These are phyloP conservation scores for Crithidia expoeki DNA, from an alignment of 208 protist species.

Conservation along the genomic window DNA sequence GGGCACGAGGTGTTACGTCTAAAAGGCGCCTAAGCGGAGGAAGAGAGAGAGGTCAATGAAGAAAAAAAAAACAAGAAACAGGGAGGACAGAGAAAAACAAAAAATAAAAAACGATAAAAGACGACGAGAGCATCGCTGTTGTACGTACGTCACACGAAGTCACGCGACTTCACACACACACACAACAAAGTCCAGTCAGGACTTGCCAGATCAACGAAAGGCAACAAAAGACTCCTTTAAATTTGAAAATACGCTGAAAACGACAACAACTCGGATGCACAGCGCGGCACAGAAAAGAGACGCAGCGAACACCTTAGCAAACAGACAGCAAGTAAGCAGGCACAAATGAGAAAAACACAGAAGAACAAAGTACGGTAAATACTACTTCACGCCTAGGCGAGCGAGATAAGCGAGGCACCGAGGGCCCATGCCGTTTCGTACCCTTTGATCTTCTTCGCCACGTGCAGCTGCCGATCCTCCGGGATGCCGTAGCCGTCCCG, in stretches of 20 bases:
- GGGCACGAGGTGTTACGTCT: neutral
- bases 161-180: neutral
- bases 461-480: constrained; percentile 52
- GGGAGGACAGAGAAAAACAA: neutral
- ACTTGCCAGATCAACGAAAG: no score
- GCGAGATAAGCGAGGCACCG: constrained; percentile 64
- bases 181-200: neutral
- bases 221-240: no score
- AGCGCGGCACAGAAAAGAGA: no score
- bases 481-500: constrained; percentile 60
- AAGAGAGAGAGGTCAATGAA: neutral
- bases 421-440: constrained; percentile 84
- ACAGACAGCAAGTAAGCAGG: no score
- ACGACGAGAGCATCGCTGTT: neutral
- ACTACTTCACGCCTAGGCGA: neutral
- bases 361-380: neutral
- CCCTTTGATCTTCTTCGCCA: constrained; percentile 84
- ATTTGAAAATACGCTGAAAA: no score
- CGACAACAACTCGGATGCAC: no score
- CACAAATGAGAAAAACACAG: neutral
- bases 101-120: neutral
- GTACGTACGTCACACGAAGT: neutral
- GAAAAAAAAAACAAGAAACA: neutral
- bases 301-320: no score
- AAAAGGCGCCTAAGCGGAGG: neutral